Evolutionary conservation across 495 filamentous ascomycete species (phyloP), one percentile per base, ranked within the genome.

Genomic region (Mycothermus thermophilus): DNA sequence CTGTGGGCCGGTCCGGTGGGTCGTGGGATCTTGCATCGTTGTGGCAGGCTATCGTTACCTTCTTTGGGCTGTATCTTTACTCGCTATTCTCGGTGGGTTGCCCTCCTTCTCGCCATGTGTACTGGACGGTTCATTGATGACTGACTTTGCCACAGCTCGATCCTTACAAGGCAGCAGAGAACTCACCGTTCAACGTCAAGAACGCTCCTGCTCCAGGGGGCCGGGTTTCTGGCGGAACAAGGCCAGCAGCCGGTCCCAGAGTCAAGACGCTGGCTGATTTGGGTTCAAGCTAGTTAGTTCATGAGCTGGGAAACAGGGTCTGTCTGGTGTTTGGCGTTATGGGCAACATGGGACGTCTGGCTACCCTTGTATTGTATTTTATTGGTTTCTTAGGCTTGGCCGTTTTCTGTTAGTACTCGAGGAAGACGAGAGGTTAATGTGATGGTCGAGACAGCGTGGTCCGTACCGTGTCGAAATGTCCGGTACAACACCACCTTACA

Each of bases 91-190:
- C 67, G 42, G 65, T 71, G 53, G 22, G 57, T 44, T 8, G 10
- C 11, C 32, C 22, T 33, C 19, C 30, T 22, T 19, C 19, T 29
- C 23, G 8, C 15, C 5, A 21, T 4, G 8, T 6, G 10, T 21
- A n/a, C 18, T 12, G 14, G 10, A 25, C 6, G 22, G 11, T 6
- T 25, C 22, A 15, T 10, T 19, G 8, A 15, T 7, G 22, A 25
- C 22, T 6, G 22, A 11, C 38, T 36, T 18, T 23, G 25, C 19
- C 27, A 4, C 45, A 79, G 74, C 57, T 82, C 30, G 77, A 83
- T 41, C 65, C 76, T 1, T 79, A 80, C 57, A 58, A 58, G 35
- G 62, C 78, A 8, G 79, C 76, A 0, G 67, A 77, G 49, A 62
- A 59, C 17, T 80, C 75, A 2, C 47, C 58, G 13, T 84, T 79